Base-by-base conservation (phyloP, 2,329 filamentous ascomycete species). In the Ceratocystis cubensis region DNA sequence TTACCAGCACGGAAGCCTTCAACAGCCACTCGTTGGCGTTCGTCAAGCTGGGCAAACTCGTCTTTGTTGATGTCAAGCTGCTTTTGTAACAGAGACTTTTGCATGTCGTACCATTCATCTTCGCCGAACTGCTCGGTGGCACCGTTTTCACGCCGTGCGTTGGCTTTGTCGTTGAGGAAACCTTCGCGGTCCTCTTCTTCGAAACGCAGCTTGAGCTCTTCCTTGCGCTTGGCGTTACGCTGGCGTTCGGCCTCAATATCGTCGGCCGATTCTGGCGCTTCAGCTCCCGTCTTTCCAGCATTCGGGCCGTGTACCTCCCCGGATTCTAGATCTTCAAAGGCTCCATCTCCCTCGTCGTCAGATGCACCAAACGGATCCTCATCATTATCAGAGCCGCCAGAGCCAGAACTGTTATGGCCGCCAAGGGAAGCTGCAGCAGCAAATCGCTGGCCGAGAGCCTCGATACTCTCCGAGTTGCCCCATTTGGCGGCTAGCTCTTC, bases 161-260 rank as follows among this genome's bases (percentile, higher is more conserved):
- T 84, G 33, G 89, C 86, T 73, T 95, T 95, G 76, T 94, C 91
- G 73, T 95, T 95, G 72, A 89, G 85, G 74, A 96, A 92, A 0
- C 94, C 94, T 74, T 99, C 94, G n/a, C 90, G 84, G 73, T 99
- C 94, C 79, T 99, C 94, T 75, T 97, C 92, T 73, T 99, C 94
- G 73, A 99, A 99, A 1, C 95, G 86, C 64, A 95, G 80, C 74
- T 91, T 95, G 65, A 99, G 83, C 75, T 99, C 94, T 76, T 96
- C 94, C 76, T 99, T 99, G 70, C 89, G 83, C 70, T 86, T 85
- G 1, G 94, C 94, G 72, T 99, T 99, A 75, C 85, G 88, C 71
- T 91, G 90, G 71, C 94, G 88, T 77, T 99, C 94, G 2, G 86
- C 88, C 69, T 93, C 91, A n/a, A 97, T 80, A 61, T 76, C 79